Evolutionary conservation across 1,284 basidiomycete species (phyloP).

Genomic region (Cutaneotrichosporon curvatum): DNA sequence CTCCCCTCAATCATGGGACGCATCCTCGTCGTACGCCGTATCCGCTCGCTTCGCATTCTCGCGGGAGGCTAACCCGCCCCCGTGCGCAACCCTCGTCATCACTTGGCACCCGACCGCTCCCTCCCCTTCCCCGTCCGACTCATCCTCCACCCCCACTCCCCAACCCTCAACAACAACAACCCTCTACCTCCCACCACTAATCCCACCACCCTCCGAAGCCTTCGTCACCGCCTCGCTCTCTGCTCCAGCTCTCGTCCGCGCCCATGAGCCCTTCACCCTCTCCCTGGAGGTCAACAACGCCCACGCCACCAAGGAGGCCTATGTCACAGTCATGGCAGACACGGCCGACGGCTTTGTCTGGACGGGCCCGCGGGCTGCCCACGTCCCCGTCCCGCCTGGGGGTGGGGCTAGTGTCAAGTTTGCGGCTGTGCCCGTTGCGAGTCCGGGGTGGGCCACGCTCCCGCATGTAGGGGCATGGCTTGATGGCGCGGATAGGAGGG

Average conservation of each 20-base stretch:
- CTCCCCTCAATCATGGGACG: constrained; percentile 10
- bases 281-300: constrained; percentile 31
- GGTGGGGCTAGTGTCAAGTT: constrained; percentile 18
- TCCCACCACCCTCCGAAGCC: constrained; percentile 24
- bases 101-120: constrained; percentile 11
- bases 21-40: constrained; percentile 13
- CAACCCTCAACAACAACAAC: background rate
- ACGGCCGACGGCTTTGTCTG: constrained; percentile 42
- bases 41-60: constrained; percentile 18
- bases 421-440: constrained; percentile 24
- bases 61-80: background rate
- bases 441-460: constrained; percentile 27
- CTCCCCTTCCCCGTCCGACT: background rate
- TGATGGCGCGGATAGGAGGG: constrained; percentile 26
- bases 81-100: constrained; percentile 1
- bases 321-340: constrained; percentile 28
- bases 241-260: constrained; percentile 13
- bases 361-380: constrained; percentile 27
- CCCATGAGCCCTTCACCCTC: constrained; percentile 31
- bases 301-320: constrained; percentile 27
- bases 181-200: constrained; percentile 25
- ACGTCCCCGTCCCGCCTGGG: constrained; percentile 24
- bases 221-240: constrained; percentile 26
- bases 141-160: too few relatives aligned
- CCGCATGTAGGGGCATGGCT: constrained; percentile 34